Conservation (phyloP, 148 eudicot species). For the Rhododendron ferrugineum region DNA sequence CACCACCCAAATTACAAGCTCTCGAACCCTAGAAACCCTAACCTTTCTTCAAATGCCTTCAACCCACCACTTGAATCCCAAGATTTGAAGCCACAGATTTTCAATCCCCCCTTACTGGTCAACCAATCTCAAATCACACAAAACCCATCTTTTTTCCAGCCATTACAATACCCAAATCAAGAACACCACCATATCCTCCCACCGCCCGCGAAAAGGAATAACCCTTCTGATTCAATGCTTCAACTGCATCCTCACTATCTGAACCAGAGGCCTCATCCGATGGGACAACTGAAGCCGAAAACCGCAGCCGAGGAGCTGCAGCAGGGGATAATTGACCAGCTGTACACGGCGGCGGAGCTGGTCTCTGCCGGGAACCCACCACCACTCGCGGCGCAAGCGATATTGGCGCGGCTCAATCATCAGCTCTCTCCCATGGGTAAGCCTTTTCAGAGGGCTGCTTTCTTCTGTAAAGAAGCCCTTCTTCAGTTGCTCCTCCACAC, state of each 20-base stretch:
- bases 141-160: constrained; percentile 52
- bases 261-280: constrained; percentile 25
- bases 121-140: constrained; percentile 38
- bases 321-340: constrained; percentile 71
- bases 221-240: constrained; percentile 30
- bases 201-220: constrained; percentile 57
- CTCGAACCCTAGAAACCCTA: constrained; percentile 20
- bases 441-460: constrained; percentile 78
- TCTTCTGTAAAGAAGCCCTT: constrained; percentile 68
- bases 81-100: constrained; percentile 47
- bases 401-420: constrained; percentile 99
- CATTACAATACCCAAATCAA: constrained; percentile 29
- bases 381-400: constrained; percentile 83
- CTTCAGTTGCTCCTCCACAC: constrained; percentile 38
- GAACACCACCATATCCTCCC: constrained; percentile 32
- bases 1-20: background rate
- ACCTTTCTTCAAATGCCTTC: background rate
- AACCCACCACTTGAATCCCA: constrained; percentile 17
- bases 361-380: constrained; percentile 62
- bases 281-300: constrained; percentile 10
- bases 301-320: constrained; percentile 19
- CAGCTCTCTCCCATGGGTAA: constrained; percentile 73
- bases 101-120: constrained; percentile 44
- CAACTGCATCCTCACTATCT: constrained; percentile 18
- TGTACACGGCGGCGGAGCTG: constrained; percentile 72